Evolutionary conservation across 352 stramenopile species (phyloP).

Genomic region (Phytophthora sp.): DNA sequence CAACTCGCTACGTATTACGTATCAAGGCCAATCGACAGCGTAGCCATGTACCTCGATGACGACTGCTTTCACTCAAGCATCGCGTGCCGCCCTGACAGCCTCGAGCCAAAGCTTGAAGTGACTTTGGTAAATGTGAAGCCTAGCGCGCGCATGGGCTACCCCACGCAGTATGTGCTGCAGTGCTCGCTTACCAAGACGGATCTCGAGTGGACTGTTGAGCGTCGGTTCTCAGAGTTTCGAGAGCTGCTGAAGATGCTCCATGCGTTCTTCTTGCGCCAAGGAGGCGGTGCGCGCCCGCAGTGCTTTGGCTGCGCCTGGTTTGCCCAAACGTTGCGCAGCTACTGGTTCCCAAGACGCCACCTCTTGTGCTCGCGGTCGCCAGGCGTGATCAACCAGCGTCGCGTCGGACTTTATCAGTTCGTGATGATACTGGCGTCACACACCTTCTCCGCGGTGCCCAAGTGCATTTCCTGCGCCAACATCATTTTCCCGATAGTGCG

Average conservation of each 20-base stretch:
- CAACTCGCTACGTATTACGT: constrained; percentile 17
- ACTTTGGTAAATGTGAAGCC: constrained; percentile 38
- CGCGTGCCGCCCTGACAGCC: constrained; percentile 50
- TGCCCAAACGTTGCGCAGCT: constrained; percentile 58
- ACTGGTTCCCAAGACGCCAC: constrained; percentile 69
- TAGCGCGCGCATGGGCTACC: not conserved
- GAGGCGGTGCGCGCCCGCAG: constrained; percentile 41
- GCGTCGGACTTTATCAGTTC: constrained; percentile 59
- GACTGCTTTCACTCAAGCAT: constrained; percentile 62
- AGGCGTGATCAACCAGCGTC: constrained; percentile 58
- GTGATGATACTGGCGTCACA: constrained; percentile 61
- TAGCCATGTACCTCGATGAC: constrained; percentile 37
- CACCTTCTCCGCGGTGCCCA: constrained; percentile 80
- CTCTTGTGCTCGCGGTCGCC: constrained; percentile 52
- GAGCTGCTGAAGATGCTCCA: constrained; percentile 56
- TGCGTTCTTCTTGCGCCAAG: constrained; percentile 48
- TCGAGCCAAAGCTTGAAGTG: constrained; percentile 61
- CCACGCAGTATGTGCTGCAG: constrained; percentile 56
- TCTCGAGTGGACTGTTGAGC: constrained; percentile 66
- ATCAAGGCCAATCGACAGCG: not conserved
- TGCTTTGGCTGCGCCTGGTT: constrained; percentile 86
- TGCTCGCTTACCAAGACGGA: constrained; percentile 46
- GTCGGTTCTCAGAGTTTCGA: constrained; percentile 78
- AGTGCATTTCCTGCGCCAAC: constrained; percentile 68
- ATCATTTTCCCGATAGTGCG: constrained; percentile 60